Evolutionary conservation across 1,284 basidiomycete genomes (phyloP).

Genomic region (Ustilago shanxiensis): DNA sequence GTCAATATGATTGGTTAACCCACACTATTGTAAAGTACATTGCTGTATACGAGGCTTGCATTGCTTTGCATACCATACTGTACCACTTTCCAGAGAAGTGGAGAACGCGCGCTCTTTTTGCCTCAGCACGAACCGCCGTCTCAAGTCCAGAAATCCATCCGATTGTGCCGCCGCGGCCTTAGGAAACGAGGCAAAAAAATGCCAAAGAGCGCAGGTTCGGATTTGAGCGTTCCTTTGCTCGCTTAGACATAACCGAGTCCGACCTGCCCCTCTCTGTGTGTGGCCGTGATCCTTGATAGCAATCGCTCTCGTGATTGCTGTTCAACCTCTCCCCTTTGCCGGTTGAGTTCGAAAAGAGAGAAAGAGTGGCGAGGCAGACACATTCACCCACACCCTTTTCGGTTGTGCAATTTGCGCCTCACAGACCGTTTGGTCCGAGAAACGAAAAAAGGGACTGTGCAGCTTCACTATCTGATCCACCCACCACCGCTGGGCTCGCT

Average conservation of each 20-base stretch:
- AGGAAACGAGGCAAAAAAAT: not conserved
- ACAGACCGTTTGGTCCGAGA: constrained; percentile 8
- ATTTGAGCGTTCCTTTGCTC: constrained; percentile 32
- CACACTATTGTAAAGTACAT: too few relatives aligned
- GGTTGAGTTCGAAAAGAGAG: not conserved
- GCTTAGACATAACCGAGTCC: constrained; percentile 34
- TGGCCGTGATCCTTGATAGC: not conserved
- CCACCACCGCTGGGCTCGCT: not conserved
- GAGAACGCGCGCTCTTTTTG: constrained; percentile 3
- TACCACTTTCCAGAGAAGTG: constrained; percentile 9
- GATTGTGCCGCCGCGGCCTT: constrained; percentile 9
- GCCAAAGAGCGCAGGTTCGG: constrained; percentile 13
- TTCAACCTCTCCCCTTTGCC: not conserved
- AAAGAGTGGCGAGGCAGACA: not conserved
- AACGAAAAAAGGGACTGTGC: constrained; percentile 1
- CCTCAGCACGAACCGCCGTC: not conserved
- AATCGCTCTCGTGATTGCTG: constrained; percentile 2
- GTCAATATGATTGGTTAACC: constrained; percentile 9
- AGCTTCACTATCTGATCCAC: constrained; percentile 8
- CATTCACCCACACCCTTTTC: too few relatives aligned
- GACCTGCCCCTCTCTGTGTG: not conserved
- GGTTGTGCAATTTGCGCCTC: not conserved
- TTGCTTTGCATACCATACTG: constrained; percentile 18
- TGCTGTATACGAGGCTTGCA: too few relatives aligned
- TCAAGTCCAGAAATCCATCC: not conserved